Evolutionary conservation across 192 early-diverging fungal species (phyloP), one percentile per base, ranked within the genome.

Genomic region (Coemansia sp.): DNA sequence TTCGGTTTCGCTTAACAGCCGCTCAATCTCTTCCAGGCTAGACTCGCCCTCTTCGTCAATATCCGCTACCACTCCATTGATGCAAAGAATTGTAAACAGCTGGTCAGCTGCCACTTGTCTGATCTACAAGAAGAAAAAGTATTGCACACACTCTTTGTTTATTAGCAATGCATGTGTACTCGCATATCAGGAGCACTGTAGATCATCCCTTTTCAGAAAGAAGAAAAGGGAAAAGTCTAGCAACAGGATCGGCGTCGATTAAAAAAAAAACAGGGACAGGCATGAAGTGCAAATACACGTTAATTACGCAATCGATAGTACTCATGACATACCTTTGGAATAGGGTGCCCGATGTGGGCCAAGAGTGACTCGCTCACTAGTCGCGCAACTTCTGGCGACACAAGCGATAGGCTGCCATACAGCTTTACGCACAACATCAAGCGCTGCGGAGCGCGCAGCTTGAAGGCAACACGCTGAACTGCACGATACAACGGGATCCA

Each of bases 91-190:
- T 13, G 65, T 69, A 53, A 68, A 82, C 49, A 76, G 62, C 38
- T 76, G 74, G 67, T 82, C 80, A 62, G 71, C 74, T 49, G 80
- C 80, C 59, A 62, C 37, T 30, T 82, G 80, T 60, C 80, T 62
- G 75, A 82, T 82, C 80, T 82, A 82, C 75, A 74, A 16, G 3
- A 56, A 11, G 35, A 62, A 55, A 30, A 59, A 61, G 13, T 62
- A 44, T 41, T n/a, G 50, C 53, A 67, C 30, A 43, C 39, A 10
- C 22, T 29, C 22, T 62, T 50, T 24, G 49, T 50, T 59, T 59
- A 64, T 64, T 64, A 20, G n/a, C 8, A 32, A 24, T 9, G 43
- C 62, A 64, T 30, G 29, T 56, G 53, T 56, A 4, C 29, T 56
- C 15, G 53, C 53, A 56, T 56, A 34, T 12, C 53, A 30, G 6